Percentiles rank a stretch among this genome's conserved stretches.
Evolutionary conservation across 768 basidiomycete species (phyloP).

Genomic region (Rhodosporidiobolus sp.): DNA sequence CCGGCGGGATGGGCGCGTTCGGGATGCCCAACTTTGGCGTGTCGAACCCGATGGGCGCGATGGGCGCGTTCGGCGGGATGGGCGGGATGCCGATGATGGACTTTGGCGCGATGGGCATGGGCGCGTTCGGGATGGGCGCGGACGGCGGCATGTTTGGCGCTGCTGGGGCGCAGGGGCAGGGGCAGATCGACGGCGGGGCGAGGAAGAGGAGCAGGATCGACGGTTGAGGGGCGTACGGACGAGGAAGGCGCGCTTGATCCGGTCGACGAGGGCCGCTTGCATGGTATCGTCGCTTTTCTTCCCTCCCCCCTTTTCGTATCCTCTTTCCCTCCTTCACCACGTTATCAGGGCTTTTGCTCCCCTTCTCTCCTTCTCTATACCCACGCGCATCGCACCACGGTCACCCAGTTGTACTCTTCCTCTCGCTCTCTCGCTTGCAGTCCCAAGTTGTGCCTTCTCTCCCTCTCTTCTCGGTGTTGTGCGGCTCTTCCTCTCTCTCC

Average conservation of each 20-base stretch:
- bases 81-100: constrained; percentile 23
- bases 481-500: not conserved
- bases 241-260: not conserved
- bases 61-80: constrained; percentile 22
- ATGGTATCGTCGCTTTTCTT: not conserved
- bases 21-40: too few relatives aligned
- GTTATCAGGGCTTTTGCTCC: too few relatives aligned
- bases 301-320: not conserved
- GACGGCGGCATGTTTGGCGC: constrained; percentile 25
- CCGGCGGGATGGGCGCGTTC: constrained; percentile 45
- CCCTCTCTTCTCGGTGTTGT: not conserved
- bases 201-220: constrained; percentile 9
- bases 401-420: too few relatives aligned
- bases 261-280: not conserved
- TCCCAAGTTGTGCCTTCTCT: not conserved
- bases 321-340: not conserved
- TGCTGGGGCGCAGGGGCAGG: too few relatives aligned
- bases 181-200: not conserved
- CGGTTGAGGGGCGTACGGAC: not conserved
- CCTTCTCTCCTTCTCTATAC: too few relatives aligned
- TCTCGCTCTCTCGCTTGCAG: not conserved
- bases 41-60: not conserved
- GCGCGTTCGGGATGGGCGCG: constrained; percentile 16
- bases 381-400: too few relatives aligned
- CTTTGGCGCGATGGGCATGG: constrained; percentile 45